Percentiles rank a stretch among this genome's conserved stretches.
These are phyloP conservation scores for Pichia heedii DNA, from an alignment of 805 yeast species.

Conservation along the genomic window DNA sequence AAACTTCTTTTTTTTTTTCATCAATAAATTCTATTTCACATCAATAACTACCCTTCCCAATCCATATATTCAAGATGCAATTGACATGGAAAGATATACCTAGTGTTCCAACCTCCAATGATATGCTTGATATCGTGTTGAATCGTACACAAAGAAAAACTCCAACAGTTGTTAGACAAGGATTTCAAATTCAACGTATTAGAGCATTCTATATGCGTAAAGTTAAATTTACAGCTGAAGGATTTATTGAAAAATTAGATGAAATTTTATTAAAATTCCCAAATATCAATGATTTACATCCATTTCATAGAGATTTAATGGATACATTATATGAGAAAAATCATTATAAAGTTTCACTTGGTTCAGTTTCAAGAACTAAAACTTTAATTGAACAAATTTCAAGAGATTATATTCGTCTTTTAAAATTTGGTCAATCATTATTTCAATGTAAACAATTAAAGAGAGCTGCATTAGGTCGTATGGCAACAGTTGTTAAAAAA, in stretches of 20 bases:
- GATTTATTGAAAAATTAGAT: constrained; percentile 85
- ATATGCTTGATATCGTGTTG: constrained; percentile 90
- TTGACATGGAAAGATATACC: constrained; percentile 98
- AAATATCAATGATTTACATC: constrained; percentile 93
- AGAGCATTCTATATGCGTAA: constrained; percentile 97
- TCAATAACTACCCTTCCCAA: too few species aligned
- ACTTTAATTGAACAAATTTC: constrained; percentile 91
- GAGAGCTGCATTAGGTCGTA: constrained; percentile 98
- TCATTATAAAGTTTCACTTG: constrained; percentile 93
- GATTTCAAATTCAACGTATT: constrained; percentile 92
- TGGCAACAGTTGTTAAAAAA: constrained; percentile 97
- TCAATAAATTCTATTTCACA: too few species aligned
- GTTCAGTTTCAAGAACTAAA: constrained; percentile 90
- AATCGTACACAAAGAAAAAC: constrained; percentile 98
- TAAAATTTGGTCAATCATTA: constrained; percentile 94
- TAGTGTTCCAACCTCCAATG: constrained; percentile 84
- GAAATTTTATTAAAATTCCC: constrained; percentile 88
- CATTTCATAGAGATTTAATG: constrained; percentile 96
- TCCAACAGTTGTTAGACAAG: constrained; percentile 97
- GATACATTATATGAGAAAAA: constrained; percentile 97
- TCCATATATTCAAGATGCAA: constrained; percentile 58
- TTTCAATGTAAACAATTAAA: constrained; percentile 98
- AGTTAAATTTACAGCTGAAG: constrained; percentile 93
- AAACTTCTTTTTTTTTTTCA: too few species aligned
- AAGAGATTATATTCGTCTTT: constrained; percentile 86